Evolutionary conservation across 805 yeast species (phyloP).

Genomic region (Yarrowia porcina): DNA sequence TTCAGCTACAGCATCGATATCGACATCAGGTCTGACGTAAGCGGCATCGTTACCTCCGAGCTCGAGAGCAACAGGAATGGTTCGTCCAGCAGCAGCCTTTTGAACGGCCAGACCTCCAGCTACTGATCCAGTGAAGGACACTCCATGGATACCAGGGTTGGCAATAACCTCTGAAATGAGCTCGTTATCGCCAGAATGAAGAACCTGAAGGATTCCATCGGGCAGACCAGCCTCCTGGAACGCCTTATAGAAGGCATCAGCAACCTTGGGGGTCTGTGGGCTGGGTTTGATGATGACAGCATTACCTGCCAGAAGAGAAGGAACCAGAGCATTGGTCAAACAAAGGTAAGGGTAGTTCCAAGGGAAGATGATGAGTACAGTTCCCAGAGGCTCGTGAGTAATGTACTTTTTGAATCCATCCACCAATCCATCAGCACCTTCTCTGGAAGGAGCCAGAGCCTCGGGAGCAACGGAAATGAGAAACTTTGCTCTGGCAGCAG

Average conservation of each 20-base stretch:
- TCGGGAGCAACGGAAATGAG: slow-evolving; percentile 37
- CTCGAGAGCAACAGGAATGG: slow-evolving; percentile 78
- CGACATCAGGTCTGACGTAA: slow-evolving; percentile 72
- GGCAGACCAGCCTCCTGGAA: slow-evolving; percentile 77
- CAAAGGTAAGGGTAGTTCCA: slow-evolving; percentile 91
- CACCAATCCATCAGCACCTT: slow-evolving; percentile 33
- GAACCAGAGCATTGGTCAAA: slow-evolving; percentile 85
- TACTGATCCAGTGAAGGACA: slow-evolving; percentile 88
- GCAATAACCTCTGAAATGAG: slow-evolving; percentile 66
- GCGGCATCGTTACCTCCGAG: slow-evolving; percentile 91
- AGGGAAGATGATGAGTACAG: slow-evolving; percentile 84
- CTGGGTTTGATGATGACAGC: slow-evolving; percentile 83
- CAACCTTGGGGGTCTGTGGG: slow-evolving; percentile 82
- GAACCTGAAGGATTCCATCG: slow-evolving; percentile 73
- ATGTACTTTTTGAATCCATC: slow-evolving; percentile 36
- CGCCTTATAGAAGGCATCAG: slow-evolving; percentile 62
- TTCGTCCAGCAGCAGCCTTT: slow-evolving; percentile 68
- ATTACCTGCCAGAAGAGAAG: slow-evolving; percentile 83
- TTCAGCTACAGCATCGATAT: slow-evolving; percentile 61
- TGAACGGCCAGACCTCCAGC: slow-evolving; percentile 69
- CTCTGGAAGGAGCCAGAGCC: slow-evolving; percentile 34
- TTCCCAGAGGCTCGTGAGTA: slow-evolving; percentile 79
- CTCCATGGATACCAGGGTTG: slow-evolving; percentile 68
- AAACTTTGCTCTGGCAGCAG: slow-evolving; percentile 34
- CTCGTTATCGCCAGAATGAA: slow-evolving; percentile 67